phyloP scores from a whole-genome alignment of 1,284 basidiomycete species.

The Cystobasidium pallidum region DNA sequence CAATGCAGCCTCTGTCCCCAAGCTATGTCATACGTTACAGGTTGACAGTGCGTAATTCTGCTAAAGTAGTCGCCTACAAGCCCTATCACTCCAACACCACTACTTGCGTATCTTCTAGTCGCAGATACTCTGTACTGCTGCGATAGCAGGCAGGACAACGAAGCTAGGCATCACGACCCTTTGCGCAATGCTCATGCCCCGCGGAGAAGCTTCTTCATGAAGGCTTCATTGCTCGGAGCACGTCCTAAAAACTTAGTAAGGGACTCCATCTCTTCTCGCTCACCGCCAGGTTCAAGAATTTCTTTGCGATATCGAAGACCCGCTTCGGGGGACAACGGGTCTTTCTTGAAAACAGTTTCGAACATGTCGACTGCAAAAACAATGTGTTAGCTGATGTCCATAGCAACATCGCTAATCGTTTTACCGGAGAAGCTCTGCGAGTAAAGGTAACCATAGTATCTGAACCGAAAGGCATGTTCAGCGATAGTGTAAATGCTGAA shows the following conservation, averaged over 20 bases:
- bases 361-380: constrained; percentile 33
- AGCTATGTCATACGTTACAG: too few relatives aligned
- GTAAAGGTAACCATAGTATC: constrained; percentile 66
- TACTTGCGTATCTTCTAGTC: too few relatives aligned
- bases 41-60: too few relatives aligned
- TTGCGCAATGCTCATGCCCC: constrained; percentile 13
- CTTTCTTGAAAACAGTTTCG: constrained; percentile 31
- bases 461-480: neutral
- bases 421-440: constrained; percentile 38
- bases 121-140: too few relatives aligned
- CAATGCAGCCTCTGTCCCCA: too few relatives aligned
- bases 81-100: too few relatives aligned
- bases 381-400: neutral
- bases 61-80: too few relatives aligned
- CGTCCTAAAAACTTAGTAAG: constrained; percentile 75
- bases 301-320: constrained; percentile 61
- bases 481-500: too few relatives aligned
- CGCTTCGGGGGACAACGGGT: constrained; percentile 26
- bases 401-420: neutral
- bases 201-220: constrained; percentile 64
- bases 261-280: constrained; percentile 65
- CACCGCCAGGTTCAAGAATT: constrained; percentile 65
- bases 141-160: too few relatives aligned
- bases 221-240: constrained; percentile 73
- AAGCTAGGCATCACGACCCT: too few relatives aligned